phyloP scores from a whole-genome alignment of 768 basidiomycete species.

The Calvatia gigantea region DNA sequence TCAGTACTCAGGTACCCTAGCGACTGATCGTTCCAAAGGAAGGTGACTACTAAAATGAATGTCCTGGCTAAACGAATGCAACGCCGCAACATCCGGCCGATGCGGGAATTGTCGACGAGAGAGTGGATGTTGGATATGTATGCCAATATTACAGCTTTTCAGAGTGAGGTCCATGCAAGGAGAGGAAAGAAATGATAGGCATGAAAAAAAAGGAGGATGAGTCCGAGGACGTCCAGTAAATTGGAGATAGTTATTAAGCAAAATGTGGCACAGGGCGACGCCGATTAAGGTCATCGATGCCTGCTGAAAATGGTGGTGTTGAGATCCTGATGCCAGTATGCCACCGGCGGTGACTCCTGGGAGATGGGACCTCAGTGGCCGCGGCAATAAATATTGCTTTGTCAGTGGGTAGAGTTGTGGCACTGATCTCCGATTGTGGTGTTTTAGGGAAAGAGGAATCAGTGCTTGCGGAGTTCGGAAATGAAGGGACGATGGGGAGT shows the following conservation, averaged over 20 bases:
- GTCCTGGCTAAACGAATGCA: slow-evolving; percentile 6
- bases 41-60: slow-evolving; percentile 5
- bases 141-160: slow-evolving; percentile 11
- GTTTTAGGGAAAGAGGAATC: slow-evolving; percentile 38
- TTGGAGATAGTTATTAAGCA: slow-evolving; percentile 1
- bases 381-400: slow-evolving; percentile 21
- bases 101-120: background rate
- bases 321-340: slow-evolving; percentile 45
- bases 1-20: slow-evolving; percentile 3
- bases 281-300: slow-evolving; percentile 25
- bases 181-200: background rate
- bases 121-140: background rate
- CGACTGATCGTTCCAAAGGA: slow-evolving; percentile 4
- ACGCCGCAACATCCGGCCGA: background rate
- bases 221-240: background rate
- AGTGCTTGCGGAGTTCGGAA: slow-evolving; percentile 40
- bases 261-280: slow-evolving; percentile 9
- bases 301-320: slow-evolving; percentile 32
- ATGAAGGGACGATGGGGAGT: slow-evolving; percentile 62
- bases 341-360: slow-evolving; percentile 19
- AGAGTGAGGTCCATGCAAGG: slow-evolving; percentile 2
- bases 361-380: slow-evolving; percentile 20
- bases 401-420: slow-evolving; percentile 17
- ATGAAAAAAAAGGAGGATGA: background rate
- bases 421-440: slow-evolving; percentile 32